Base-by-base conservation (phyloP, 306 rosid genomes). In the Fagus sylvatica region DNA sequence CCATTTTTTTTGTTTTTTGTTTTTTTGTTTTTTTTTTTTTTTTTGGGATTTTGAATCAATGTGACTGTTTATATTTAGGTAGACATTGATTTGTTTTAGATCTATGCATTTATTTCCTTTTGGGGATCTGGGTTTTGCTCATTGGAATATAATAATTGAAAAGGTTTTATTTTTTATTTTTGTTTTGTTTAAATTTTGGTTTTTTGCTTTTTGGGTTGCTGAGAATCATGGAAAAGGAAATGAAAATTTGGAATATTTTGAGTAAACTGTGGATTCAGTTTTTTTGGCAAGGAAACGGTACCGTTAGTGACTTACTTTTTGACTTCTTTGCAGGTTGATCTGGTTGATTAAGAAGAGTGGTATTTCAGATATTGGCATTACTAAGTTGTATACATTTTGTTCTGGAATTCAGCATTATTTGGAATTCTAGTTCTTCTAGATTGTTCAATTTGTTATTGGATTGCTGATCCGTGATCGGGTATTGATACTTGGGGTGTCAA, bases 271-370 rank as follows among this genome's bases (percentile, higher is more conserved):
- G 28, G 28, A 22, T 33, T 61, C 53, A 56, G 39, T 70, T 48
- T 69, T 7, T n/a, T 78, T 4, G 34, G 39, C 39, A 36, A 48
- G 6, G 36, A 65, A 71, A 60, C 33, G 51, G 75, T 77, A 61
- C 40, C 42, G 68, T 57, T 72, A 61, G 83, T 85, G 82, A 84
- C 84, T 84, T 76, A 37, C 4, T 77, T 28, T 82, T 71, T 73
- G 80, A 80, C 30, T 82, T 76, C 37, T 78, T 34, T 83, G 84
- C 92, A 78, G 91, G 82, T 83, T 83, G 93, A 81, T 84, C 83
- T 34, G 81, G 67, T 11, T 16, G 76, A 37, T 48, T 79, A 30
- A 9, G 88, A 81, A 49, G 75, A 67, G 67, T 55, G 79, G 78
- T 82, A 69, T 72, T 73, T 61, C 57, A 9, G 72, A 53, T 8